Base-by-base conservation (phyloP, 2,329 filamentous ascomycete species). In the Geosmithia flava region DNA sequence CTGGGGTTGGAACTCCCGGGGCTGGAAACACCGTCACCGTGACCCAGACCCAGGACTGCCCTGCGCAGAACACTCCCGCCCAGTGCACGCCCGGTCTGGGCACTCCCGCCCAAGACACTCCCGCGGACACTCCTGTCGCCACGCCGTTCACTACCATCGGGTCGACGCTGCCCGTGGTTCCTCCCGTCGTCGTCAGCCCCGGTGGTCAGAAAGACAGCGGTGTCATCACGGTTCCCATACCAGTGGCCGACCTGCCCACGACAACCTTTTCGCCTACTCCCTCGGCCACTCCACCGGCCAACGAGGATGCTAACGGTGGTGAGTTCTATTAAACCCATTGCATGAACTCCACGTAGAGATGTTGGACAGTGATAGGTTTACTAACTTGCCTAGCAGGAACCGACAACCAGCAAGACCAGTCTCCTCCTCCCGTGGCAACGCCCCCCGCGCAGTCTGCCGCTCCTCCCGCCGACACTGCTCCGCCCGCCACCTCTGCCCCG, bases 161-260 rank as follows among this genome's bases (percentile, higher is more conserved):
- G 8, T 27, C 23, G 23, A 27, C 23, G 8, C 23, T 27, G 23
- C 23, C 23, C 8, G 33, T 37, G 3, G 33, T 37, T 16, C 33
- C 33, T n/a, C 13, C 11, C 19, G 17, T 20, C 19, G 19, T 15
- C 11, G 42, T 17, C 42, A 23, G 17, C 13, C 13, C 13, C 42
- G 10, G 42, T 15, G 1, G 20, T 4, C 20, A 29, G 42, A 44
- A 16, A 16, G 20, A 44, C 29, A 23, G 16, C 13, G 62, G 61
- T 7, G 61, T 64, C n/a, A 55, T 55, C 16, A 60, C 56, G 17
- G 48, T 63, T 40, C 57, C 61, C 19, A 58, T 63, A 30, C 47
- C 54, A 6, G 41, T 52, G 27, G 57, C 55, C 27, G 49, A 49
- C 2, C 49, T 60, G 43, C 59, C 61, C 30, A 13, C 23, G n/a